These are phyloP conservation scores for Strobilomyces dryophilus DNA, from an alignment of 768 basidiomycete genomes.

Conservation along the genomic window DNA sequence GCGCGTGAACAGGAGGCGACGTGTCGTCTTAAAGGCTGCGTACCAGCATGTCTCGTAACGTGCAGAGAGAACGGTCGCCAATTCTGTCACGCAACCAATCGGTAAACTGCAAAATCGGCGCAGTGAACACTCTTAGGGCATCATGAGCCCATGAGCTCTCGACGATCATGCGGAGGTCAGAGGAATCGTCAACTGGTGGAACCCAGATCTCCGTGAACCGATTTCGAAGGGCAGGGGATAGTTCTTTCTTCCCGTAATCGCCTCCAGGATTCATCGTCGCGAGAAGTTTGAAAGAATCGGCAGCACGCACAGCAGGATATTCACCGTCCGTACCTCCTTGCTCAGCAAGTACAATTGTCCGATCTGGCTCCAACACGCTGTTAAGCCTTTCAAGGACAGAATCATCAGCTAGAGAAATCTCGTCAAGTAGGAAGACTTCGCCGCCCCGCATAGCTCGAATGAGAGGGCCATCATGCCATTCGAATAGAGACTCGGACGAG, in stretches of 20 bases:
- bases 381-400: slow-evolving; percentile 96
- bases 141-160: slow-evolving; percentile 60
- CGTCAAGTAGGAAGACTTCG: slow-evolving; percentile 87
- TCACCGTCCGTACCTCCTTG: slow-evolving; percentile 74
- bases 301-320: slow-evolving; percentile 62
- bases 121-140: slow-evolving; percentile 51
- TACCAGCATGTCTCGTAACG: slow-evolving; percentile 87
- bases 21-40: slow-evolving; percentile 18
- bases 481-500: slow-evolving; percentile 74
- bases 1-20: slow-evolving; percentile 1
- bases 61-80: slow-evolving; percentile 61
- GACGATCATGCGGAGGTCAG: slow-evolving; percentile 78
- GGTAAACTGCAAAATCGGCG: slow-evolving; percentile 67
- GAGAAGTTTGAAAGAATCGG: slow-evolving; percentile 74
- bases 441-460: slow-evolving; percentile 86
- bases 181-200: slow-evolving; percentile 67
- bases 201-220: slow-evolving; percentile 99
- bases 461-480: slow-evolving; percentile 97
- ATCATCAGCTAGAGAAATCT: slow-evolving; percentile 96
- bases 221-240: slow-evolving; percentile 94
- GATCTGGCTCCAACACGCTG: slow-evolving; percentile 89
- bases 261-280: slow-evolving; percentile 99
- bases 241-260: slow-evolving; percentile 98
- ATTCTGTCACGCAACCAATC: slow-evolving; percentile 70
- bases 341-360: slow-evolving; percentile 90